These are phyloP conservation scores for Silybum marianum DNA, from an alignment of 129 eudicot species.

Conservation along the genomic window DNA sequence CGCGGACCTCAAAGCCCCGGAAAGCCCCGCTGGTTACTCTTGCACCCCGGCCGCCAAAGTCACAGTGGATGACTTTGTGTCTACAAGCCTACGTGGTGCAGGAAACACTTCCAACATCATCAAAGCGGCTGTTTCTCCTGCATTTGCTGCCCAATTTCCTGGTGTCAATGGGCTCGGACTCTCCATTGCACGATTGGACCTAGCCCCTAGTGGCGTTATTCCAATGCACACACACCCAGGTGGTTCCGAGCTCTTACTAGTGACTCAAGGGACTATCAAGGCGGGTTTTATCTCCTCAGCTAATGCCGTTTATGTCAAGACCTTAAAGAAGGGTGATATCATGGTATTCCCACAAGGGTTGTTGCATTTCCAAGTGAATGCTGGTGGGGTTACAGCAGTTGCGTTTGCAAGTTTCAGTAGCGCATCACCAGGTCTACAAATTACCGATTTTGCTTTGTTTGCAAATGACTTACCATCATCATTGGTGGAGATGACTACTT, in stretches of 20 bases:
- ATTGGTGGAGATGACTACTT: conserved; percentile 59
- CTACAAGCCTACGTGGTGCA: conserved; percentile 37
- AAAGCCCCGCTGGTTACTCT: conserved; percentile 70
- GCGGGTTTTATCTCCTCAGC: conserved; percentile 72
- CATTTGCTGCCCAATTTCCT: conserved; percentile 65
- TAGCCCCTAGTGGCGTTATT: conserved; percentile 64
- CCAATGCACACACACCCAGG: conserved; percentile 91
- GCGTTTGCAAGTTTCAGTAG: conserved; percentile 78
- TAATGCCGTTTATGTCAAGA: conserved; percentile 58
- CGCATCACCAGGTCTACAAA: conserved; percentile 74
- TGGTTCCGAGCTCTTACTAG: conserved; percentile 63
- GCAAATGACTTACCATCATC: conserved; percentile 54
- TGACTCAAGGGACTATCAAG: conserved; percentile 54
- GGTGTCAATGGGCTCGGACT: conserved; percentile 82
- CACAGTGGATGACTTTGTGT: conserved; percentile 66
- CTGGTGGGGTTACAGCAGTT: conserved; percentile 51
- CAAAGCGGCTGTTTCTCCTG: conserved; percentile 74
- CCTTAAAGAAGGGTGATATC: conserved; percentile 58
- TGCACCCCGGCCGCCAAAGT: conserved; percentile 57
- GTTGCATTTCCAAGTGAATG: conserved; percentile 78
- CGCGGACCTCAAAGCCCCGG: conserved; percentile 56
- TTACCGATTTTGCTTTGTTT: conserved; percentile 65
- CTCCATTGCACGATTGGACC: conserved; percentile 69
- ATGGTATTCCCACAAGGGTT: conserved; percentile 88
- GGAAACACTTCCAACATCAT: conserved; percentile 83